These are phyloP conservation scores for Lepidium africanum DNA, from an alignment of 345 rosid species.

Conservation along the genomic window DNA sequence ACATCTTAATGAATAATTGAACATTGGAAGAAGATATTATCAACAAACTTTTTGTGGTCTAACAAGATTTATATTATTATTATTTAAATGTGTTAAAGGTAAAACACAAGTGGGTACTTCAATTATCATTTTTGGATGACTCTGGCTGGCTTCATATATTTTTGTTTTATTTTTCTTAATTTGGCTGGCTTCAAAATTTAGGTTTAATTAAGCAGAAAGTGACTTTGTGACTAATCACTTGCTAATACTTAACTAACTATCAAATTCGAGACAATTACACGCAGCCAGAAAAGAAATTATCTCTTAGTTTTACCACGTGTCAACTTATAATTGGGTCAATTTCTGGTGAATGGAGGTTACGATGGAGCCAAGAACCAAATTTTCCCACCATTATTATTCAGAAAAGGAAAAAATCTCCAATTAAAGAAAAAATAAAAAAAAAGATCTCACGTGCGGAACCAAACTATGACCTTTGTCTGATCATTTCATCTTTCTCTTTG, in stretches of 20 bases:
- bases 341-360: conserved; percentile 20
- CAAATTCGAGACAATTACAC: not conserved
- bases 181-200: not conserved
- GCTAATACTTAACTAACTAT: not conserved
- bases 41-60: not conserved
- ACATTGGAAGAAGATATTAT: not conserved
- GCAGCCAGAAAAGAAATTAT: not conserved
- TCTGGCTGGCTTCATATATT: not conserved
- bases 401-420: not conserved
- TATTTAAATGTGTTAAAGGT: not conserved
- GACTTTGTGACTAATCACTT: conserved; percentile 7
- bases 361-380: conserved; percentile 18
- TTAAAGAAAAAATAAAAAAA: not conserved
- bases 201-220: conserved; percentile 2
- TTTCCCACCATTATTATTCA: not conserved
- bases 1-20: not conserved
- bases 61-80: not conserved
- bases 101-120: conserved; percentile 1
- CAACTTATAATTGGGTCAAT: not conserved
- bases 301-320: not conserved
- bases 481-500: conserved; percentile 12
- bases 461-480: conserved; percentile 25
- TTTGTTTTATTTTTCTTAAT: not conserved
- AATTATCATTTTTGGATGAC: not conserved
- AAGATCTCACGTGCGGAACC: conserved; percentile 28